phyloP scores from a whole-genome alignment of 257 asterid genomes.

The Buddleja alternifolia region DNA sequence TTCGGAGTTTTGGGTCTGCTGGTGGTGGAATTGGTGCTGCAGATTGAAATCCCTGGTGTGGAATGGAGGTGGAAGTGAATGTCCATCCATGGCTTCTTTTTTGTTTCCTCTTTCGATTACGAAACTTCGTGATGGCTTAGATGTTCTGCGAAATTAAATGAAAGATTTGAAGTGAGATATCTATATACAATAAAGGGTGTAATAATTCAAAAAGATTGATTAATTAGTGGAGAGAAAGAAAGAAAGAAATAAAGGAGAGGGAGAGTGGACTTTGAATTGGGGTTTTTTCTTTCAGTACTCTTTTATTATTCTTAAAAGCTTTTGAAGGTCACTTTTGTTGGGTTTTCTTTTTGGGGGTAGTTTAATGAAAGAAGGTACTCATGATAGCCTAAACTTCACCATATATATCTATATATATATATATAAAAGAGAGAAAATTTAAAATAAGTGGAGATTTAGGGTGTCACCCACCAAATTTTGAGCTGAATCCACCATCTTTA shows the following conservation, averaged over 20 bases:
- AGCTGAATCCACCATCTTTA: slow-evolving; percentile 31
- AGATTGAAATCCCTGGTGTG: slow-evolving; percentile 78
- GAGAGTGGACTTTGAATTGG: slow-evolving; percentile 11
- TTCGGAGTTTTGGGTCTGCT: slow-evolving; percentile 49
- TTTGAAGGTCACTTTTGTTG: slow-evolving; percentile 38
- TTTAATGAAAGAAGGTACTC: slow-evolving; percentile 39
- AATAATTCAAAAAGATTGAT: slow-evolving; percentile 39
- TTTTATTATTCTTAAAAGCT: slow-evolving; percentile 28
- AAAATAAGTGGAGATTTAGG: slow-evolving; percentile 43
- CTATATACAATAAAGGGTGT: slow-evolving; percentile 40
- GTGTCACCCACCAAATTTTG: slow-evolving; percentile 48
- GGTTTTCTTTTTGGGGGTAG: slow-evolving; percentile 26
- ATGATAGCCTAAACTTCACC: slow-evolving; percentile 32
- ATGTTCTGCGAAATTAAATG: neutral
- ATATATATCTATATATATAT: neutral
- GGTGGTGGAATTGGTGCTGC: slow-evolving; percentile 59
- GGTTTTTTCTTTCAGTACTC: neutral
- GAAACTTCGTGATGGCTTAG: neutral
- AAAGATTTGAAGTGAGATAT: slow-evolving; percentile 16
- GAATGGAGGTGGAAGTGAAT: slow-evolving; percentile 77
- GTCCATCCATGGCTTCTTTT: slow-evolving; percentile 37
- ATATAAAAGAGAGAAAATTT: neutral
- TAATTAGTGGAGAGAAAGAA: slow-evolving; percentile 33
- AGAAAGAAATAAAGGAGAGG: slow-evolving; percentile 24
- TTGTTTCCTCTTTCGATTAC: neutral